phyloP scores from a whole-genome alignment of 78 protist genomes.

The slime mould (Dictyostelium discoideum) region DNA sequence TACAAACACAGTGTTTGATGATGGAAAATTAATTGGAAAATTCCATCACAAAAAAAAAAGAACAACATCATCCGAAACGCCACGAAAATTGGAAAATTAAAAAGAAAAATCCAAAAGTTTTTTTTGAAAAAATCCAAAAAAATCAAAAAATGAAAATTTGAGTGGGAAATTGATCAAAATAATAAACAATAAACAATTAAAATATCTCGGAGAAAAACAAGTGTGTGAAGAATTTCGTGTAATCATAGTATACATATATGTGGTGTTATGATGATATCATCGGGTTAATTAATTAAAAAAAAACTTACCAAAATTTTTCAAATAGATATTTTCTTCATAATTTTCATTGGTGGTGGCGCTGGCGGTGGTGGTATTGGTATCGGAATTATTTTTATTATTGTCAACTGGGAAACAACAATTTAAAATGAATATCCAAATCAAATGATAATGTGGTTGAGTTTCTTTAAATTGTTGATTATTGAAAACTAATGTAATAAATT shows the following conservation, averaged over 20 bases:
- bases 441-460: neutral
- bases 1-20: neutral
- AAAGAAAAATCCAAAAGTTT: neutral
- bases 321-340: neutral
- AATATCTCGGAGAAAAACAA: no score
- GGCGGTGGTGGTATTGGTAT: no score
- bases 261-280: neutral
- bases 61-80: neutral
- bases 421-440: neutral
- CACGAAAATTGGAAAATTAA: neutral
- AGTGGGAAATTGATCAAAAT: neutral
- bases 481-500: neutral
- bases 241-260: no score
- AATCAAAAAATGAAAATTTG: neutral
- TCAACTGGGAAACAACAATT: neutral
- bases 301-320: neutral
- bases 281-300: neutral
- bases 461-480: neutral
- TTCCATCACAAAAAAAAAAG: neutral
- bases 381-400: neutral
- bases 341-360: neutral
- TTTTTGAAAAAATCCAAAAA: neutral
- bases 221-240: no score
- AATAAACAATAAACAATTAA: no score
- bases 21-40: neutral